A percentile compares a stretch with the other conserved stretches of the same genome.
Evolutionary conservation across 2,329 filamentous ascomycete genomes (phyloP).

Genomic region (Colletotrichum cuscutae): DNA sequence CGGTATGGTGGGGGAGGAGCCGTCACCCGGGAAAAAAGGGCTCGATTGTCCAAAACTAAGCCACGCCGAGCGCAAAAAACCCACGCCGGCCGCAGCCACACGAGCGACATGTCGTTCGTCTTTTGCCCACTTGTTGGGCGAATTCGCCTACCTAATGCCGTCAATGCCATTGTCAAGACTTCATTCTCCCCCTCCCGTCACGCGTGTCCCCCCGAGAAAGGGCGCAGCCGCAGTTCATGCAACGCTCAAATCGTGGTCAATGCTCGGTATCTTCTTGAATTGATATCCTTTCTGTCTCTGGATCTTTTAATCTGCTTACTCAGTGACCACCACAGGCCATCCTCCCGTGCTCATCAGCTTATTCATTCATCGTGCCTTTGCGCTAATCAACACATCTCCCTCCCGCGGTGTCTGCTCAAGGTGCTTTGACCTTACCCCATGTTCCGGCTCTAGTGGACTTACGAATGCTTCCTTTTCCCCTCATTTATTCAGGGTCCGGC

Average conservation of each 20-base stretch:
- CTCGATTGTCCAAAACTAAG: not conserved
- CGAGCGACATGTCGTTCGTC: conserved; percentile 5
- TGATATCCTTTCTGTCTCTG: not conserved
- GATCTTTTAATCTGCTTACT: not conserved
- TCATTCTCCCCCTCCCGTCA: not conserved
- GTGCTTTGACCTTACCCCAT: not conserved
- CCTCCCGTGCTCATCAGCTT: not conserved
- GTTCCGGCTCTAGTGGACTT: not conserved
- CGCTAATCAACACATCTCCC: not conserved
- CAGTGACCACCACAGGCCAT: not conserved
- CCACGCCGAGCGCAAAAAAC: not conserved
- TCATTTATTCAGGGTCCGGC: conserved; percentile 53
- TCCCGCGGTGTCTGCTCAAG: not conserved
- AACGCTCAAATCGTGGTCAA: conserved; percentile 16
- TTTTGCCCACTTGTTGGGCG: not conserved
- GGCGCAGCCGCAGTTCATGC: not conserved
- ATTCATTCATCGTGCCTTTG: not conserved
- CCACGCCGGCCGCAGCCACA: not conserved
- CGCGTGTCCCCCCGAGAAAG: not conserved
- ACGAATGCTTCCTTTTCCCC: not conserved
- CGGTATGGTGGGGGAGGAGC: not conserved
- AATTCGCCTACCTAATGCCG: not conserved
- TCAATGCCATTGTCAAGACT: not conserved
- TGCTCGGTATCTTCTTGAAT: not conserved
- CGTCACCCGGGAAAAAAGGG: not conserved